Base-by-base conservation (phyloP, 2,329 filamentous ascomycete genomes). In the Diaporthe destruens region DNA sequence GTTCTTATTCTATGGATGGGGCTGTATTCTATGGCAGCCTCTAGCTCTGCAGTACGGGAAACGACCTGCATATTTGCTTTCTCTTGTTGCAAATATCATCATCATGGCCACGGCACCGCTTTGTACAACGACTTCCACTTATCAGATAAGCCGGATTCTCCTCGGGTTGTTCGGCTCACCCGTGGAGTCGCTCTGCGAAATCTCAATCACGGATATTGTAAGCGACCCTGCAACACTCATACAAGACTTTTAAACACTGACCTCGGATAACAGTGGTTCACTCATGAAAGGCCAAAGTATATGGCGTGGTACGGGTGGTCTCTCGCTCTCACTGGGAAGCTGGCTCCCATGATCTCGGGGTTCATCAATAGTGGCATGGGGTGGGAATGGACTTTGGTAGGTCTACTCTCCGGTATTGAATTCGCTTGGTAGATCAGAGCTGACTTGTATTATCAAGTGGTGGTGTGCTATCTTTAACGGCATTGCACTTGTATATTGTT, bases 1-100 rank as follows among this genome's bases (percentile, higher is more conserved):
- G 61, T 85, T 84, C 42, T 76, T 81, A 9, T 78, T 80, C 69
- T 78, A 77, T 20, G 80, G 80, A 8, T 82, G 80, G 80, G 80
- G 78, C 3, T 80, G 79, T 61, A 42, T 82, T 7, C 68, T 81
- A 57, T 81, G 80, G 79, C 79, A 81, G 59, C 74, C 80, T 2
- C 61, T 81, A 14, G 80, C 79, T 8, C 75, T 79, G 9, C 77
- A 79, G 25, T 81, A 80, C 63, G 80, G 80, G 36, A 80, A 79
- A 68, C 76, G 79, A 1, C 76, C 76, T 11, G 77, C 77, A 0
- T 82, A 81, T 55, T 76, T 82, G 18, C 69, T 80, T 49, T 78
- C 78, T 5, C 71, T 78, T 7, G 18, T 79, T 11, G 70, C 76
- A 29, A 77, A 74, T 29, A 75, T 78, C 36, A 57, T 79, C 20